These are phyloP conservation scores for Komagataella ulmi DNA, from an alignment of 805 yeast genomes.

Conservation along the genomic window DNA sequence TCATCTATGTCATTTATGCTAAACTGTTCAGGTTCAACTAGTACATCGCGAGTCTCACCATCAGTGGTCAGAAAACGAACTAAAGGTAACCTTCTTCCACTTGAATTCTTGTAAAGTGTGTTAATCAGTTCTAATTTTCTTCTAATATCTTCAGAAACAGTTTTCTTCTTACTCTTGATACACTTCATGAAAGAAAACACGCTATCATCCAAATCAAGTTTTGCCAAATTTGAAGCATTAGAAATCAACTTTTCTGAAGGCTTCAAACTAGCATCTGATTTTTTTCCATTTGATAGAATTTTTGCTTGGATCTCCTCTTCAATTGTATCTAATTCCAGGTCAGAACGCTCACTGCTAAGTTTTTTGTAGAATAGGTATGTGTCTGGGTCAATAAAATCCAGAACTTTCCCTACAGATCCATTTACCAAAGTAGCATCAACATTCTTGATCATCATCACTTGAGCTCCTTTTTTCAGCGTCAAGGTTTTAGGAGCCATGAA, in stretches of 20 bases:
- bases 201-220: constrained; percentile 23
- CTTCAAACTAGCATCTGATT: constrained; percentile 6
- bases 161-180: constrained; percentile 1
- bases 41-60: constrained; percentile 57
- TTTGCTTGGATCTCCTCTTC: constrained; percentile 9
- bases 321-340: constrained; percentile 6
- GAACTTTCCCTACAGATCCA: constrained; percentile 77
- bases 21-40: constrained; percentile 79
- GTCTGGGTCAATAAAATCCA: constrained; percentile 40
- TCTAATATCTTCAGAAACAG: constrained; percentile 18
- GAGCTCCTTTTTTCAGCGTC: constrained; percentile 71
- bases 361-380: constrained; percentile 28
- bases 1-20: constrained; percentile 63
- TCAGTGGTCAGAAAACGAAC: constrained; percentile 67
- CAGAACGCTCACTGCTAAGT: constrained; percentile 5
- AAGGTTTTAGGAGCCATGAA: constrained; percentile 61
- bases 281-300: constrained; percentile 4
- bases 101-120: constrained; percentile 28
- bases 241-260: constrained; percentile 9
- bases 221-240: constrained; percentile 9
- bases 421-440: constrained; percentile 68
- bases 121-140: constrained; percentile 34
- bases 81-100: constrained; percentile 46
- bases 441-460: constrained; percentile 88
- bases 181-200: constrained; percentile 32